phyloP scores from a whole-genome alignment of 2,329 filamentous ascomycete genomes.

The Dothideomycetidae sp. region DNA sequence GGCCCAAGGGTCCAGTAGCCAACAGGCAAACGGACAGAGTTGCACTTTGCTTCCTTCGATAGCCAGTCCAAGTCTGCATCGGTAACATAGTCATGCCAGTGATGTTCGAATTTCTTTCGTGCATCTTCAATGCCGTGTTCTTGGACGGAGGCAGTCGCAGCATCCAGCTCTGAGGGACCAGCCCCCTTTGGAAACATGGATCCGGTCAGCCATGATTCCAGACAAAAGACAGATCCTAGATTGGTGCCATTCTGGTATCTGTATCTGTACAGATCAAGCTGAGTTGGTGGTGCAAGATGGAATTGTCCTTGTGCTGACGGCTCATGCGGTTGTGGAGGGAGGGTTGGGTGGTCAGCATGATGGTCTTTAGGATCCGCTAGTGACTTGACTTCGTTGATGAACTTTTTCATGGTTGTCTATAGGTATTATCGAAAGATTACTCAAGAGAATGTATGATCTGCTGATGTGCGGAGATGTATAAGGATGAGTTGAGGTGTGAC shows the following conservation, averaged over 20 bases:
- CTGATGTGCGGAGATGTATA: no score
- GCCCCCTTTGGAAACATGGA: constrained; percentile 35
- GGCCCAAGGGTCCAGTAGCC: constrained; percentile 45
- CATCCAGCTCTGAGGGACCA: constrained; percentile 38
- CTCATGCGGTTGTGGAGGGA: background rate
- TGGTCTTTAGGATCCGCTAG: no score
- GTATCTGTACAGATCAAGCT: constrained; percentile 36
- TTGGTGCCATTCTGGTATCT: constrained; percentile 47
- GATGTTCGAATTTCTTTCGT: constrained; percentile 36
- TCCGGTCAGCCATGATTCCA: constrained; percentile 43
- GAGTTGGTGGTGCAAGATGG: constrained; percentile 18
- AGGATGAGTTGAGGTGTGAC: no score
- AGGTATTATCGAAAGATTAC: no score
- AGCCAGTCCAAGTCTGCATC: constrained; percentile 41
- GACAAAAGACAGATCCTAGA: constrained; percentile 44
- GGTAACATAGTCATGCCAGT: constrained; percentile 38
- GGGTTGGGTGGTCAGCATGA: background rate
- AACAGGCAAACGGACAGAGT: constrained; percentile 45
- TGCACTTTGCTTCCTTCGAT: constrained; percentile 37
- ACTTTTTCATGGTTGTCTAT: no score
- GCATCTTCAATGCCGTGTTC: constrained; percentile 35
- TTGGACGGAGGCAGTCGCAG: constrained; percentile 35
- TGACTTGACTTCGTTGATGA: no score
- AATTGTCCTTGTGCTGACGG: background rate
- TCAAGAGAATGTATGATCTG: no score